phyloP scores from a whole-genome alignment of 495 filamentous ascomycete genomes.

The Penicillium lividum region DNA sequence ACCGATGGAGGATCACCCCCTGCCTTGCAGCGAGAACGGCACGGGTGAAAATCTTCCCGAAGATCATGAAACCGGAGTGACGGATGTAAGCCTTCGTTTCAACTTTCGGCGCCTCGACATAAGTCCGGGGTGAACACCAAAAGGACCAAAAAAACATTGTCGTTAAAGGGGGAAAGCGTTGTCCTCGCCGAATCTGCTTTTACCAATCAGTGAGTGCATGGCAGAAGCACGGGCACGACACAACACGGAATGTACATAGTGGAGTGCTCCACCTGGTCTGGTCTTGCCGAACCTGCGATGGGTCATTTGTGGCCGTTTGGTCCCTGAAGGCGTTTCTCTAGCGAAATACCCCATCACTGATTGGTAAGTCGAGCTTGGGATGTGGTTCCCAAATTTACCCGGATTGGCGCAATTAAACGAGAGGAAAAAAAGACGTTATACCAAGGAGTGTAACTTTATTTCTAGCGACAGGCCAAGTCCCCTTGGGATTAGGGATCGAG shows the following conservation, averaged over 20 bases:
- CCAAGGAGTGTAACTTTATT: background rate
- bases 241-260: background rate
- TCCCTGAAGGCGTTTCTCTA: background rate
- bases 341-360: background rate
- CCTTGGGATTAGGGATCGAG: background rate
- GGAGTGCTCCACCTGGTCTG: background rate
- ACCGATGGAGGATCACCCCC: conserved; percentile 19
- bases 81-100: conserved; percentile 13
- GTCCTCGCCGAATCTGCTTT: background rate
- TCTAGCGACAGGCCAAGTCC: background rate
- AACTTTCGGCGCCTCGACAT: background rate
- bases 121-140: background rate
- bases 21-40: conserved; percentile 22
- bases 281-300: background rate
- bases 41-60: conserved; percentile 4
- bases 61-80: conserved; percentile 22
- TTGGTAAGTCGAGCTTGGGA: too few relatives aligned
- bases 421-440: background rate
- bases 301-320: background rate
- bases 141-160: too few relatives aligned
- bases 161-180: background rate
- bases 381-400: background rate
- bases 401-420: background rate
- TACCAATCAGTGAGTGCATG: background rate
- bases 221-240: background rate